A percentile compares a stretch with the other conserved stretches of the same genome.
These are phyloP conservation scores for Cryptococcus depauperatus DNA, from an alignment of 1,284 basidiomycete species.

Conservation along the genomic window DNA sequence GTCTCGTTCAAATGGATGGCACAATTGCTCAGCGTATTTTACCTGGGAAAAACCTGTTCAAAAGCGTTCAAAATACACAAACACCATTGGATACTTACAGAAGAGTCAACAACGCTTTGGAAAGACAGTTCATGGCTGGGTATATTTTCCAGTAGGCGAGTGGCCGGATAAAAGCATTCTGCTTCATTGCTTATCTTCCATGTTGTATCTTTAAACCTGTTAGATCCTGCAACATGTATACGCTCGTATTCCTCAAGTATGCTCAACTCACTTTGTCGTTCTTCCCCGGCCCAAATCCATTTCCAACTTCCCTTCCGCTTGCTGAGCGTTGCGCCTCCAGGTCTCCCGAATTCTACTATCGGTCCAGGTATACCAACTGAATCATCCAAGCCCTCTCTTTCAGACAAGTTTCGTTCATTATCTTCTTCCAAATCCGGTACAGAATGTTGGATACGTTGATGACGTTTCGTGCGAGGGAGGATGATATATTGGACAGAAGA, in stretches of 20 bases:
- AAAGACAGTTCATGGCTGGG: constrained; percentile 1
- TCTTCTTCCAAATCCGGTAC: neutral
- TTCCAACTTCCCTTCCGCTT: constrained; percentile 15
- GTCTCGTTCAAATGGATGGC: constrained; percentile 11
- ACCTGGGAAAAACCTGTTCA: constrained; percentile 1
- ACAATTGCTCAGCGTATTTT: constrained; percentile 12
- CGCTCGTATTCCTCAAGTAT: neutral
- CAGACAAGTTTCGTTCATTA: neutral
- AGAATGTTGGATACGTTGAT: neutral
- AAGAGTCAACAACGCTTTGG: constrained; percentile 10
- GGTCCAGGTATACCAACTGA: constrained; percentile 12
- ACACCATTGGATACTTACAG: constrained; percentile 9
- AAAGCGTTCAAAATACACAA: neutral
- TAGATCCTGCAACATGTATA: neutral
- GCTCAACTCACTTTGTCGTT: constrained; percentile 11
- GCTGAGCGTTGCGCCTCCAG: constrained; percentile 17
- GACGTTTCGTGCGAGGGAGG: constrained; percentile 9
- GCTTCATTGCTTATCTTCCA: constrained; percentile 1
- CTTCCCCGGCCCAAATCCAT: constrained; percentile 17
- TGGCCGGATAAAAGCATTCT: constrained; percentile 11
- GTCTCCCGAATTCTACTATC: constrained; percentile 21
- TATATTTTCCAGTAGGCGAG: neutral
- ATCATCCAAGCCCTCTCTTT: neutral
- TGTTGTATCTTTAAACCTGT: constrained; percentile 1
- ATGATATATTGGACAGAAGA: constrained; percentile 16